Base-by-base conservation (phyloP, 495 filamentous ascomycete species). In the Xylaria palmicola region DNA sequence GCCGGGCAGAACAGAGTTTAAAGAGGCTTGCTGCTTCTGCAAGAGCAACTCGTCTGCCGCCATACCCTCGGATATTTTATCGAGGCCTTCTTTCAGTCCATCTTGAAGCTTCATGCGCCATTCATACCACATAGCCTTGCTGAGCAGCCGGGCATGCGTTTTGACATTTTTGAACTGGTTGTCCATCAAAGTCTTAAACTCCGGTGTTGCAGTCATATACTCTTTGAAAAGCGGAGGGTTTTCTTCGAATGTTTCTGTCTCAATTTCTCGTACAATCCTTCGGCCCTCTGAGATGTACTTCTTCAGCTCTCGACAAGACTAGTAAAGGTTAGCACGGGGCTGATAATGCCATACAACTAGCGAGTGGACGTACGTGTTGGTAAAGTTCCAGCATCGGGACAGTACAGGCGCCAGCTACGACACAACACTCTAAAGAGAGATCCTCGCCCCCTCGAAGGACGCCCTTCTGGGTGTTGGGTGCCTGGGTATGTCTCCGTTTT, bases 131-230 rank as follows among this genome's bases (percentile, higher is more conserved):
- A 91, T 93, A 37, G 86, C 91, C 70, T 96, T 96, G 76, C 93
- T 97, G 12, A 90, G 81, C 5, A 95, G 79, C 40, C 95, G 79
- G 3, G 95, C 90, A 70, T 97, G 87, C 0, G 91, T 95, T 77
- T 97, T 97, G 68, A 95, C 88, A 62, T 96, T 96, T 71, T 93
- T 93, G 75, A 98, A 93, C 70, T 98, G 94, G 60, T 90, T 93
- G 74, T 98, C 93, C 88, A 98, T 93, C 48, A 94, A 81, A 1
- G 84, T 72, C 65, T 88, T 89, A 62, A 96, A 81, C 50, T 94
- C 89, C n/a, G 90, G 85, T 6, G 90, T 80, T n/a, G 93, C 93
- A 0, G 84, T 85, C 52, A 93, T 84, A 67, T 98, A 98, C 75
- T 97, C 95, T 41, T 84, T 84, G 76, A 98, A 96, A 12, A 98